Conservation (phyloP, 495 filamentous ascomycete species). For the Penicillium cataractarum region DNA sequence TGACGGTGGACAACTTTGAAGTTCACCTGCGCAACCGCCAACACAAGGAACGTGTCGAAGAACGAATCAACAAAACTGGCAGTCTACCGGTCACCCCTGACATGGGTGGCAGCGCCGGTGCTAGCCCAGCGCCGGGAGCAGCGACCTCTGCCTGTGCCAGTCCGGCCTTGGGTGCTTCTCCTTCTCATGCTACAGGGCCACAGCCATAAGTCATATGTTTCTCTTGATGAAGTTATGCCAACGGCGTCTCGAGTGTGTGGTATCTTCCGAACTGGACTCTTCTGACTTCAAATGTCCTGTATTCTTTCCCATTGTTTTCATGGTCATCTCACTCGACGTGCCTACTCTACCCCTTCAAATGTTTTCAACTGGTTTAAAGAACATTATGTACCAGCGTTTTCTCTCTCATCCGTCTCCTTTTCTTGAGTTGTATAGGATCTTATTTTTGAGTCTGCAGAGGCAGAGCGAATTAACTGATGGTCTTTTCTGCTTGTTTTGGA, state of each 20-base stretch:
- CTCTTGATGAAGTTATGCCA: slow-evolving; percentile 30
- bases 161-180: slow-evolving; percentile 23
- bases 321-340: neutral
- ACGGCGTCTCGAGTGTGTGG: slow-evolving; percentile 22
- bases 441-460: slow-evolving; percentile 14
- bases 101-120: slow-evolving; percentile 20
- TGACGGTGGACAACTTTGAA: slow-evolving; percentile 85
- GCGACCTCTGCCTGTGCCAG: slow-evolving; percentile 22
- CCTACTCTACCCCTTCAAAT: neutral
- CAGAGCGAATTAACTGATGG: slow-evolving; percentile 24
- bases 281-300: slow-evolving; percentile 21
- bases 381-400: slow-evolving; percentile 16
- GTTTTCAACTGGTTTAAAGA: neutral
- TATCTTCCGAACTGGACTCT: slow-evolving; percentile 2
- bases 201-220: slow-evolving; percentile 22
- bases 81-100: slow-evolving; percentile 10
- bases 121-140: slow-evolving; percentile 28
- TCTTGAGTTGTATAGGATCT: slow-evolving; percentile 28
- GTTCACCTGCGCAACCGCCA: slow-evolving; percentile 80
- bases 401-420: slow-evolving; percentile 10
- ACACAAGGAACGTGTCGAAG: slow-evolving; percentile 76
- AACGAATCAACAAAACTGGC: slow-evolving; percentile 40
- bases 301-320: slow-evolving; percentile 16
- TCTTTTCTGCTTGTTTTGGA: slow-evolving; percentile 1
- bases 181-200: slow-evolving; percentile 20